Evolutionary conservation across 352 stramenopile genomes (phyloP), one percentile per base, ranked within the genome.

Genomic region (Phytophthora pini): DNA sequence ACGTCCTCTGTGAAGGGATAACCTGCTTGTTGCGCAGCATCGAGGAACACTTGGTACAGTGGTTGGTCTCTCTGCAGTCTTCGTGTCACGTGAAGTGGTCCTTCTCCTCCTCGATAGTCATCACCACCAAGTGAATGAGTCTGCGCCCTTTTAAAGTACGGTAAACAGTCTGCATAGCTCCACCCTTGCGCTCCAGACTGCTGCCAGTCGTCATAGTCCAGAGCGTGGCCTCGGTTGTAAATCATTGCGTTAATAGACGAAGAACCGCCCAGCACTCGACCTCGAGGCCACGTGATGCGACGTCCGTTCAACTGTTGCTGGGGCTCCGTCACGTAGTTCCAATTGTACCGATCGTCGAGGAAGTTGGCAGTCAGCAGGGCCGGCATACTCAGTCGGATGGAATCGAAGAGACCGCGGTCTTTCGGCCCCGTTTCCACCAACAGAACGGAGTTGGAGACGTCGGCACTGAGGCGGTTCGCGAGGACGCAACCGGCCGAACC

Each of bases 181-280:
- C 87, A 94, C 20, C 85, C 81, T 0, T 64, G 53, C 24, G 85
- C 86, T 32, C 85, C 84, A 43, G 71, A 76, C 0, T 52, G 48
- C 32, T 90, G 54, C 88, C 88, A 96, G 55, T 90, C 82, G 44
- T 96, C 76, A 54, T 95, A 96, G 72, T 95, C 88, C 58, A 85
- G 64, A 29, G 84, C 82, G 64, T 96, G 81, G 0, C 88, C 88
- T 26, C 87, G 87, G 53, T 90, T 92, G 74, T 96, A 96, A 20
- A 96, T 85, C 88, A 96, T 96, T 9, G 87, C 87, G 39, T 96
- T 95, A 39, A 96, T 76, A n/a, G 83, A 95, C 15, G 87, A 95
- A 13, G 87, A 96, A 11, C 88, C 88, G 13, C 88, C 88, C 27
- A 96, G 76, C 24, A 96, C 88, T 48, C 88, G 82, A 43, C 88